Conservation (phyloP, 257 asterid genomes). For the Eustoma russellianum region DNA sequence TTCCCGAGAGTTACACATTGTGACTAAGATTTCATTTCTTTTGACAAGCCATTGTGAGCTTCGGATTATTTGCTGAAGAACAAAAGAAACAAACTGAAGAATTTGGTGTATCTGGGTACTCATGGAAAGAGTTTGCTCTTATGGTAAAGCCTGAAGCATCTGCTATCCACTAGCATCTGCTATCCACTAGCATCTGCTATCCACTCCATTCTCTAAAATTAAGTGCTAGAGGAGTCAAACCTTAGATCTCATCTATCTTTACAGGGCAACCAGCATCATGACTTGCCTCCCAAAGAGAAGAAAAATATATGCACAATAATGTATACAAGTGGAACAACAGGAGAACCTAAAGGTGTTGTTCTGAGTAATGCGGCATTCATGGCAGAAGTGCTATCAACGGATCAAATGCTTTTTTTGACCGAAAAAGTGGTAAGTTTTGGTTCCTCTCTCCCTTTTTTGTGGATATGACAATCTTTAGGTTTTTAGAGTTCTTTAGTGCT, state of each 20-base stretch:
- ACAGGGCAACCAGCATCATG: slow-evolving; percentile 50
- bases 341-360: slow-evolving; percentile 94
- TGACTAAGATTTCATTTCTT: slow-evolving; percentile 17
- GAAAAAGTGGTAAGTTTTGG: slow-evolving; percentile 42
- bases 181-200: background rate
- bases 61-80: slow-evolving; percentile 45
- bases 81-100: slow-evolving; percentile 64
- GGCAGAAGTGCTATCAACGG: slow-evolving; percentile 74
- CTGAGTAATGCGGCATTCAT: slow-evolving; percentile 59
- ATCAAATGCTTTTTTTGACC: slow-evolving; percentile 56
- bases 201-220: background rate
- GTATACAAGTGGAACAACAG: slow-evolving; percentile 98
- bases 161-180: background rate
- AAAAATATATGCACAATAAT: slow-evolving; percentile 63
- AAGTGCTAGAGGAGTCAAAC: background rate
- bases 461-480: background rate
- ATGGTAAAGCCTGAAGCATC: slow-evolving; percentile 32
- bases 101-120: slow-evolving; percentile 63
- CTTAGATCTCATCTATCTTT: slow-evolving; percentile 1
- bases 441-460: too few relatives aligned
- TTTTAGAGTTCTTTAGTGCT: background rate
- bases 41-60: slow-evolving; percentile 69
- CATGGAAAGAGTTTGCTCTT: slow-evolving; percentile 71
- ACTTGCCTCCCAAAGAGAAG: slow-evolving; percentile 55
- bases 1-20: background rate